Percentiles rank a stretch among this genome's conserved stretches.
Conservation (phyloP, 805 yeast species). For the Suhomyces pyralidae region DNA sequence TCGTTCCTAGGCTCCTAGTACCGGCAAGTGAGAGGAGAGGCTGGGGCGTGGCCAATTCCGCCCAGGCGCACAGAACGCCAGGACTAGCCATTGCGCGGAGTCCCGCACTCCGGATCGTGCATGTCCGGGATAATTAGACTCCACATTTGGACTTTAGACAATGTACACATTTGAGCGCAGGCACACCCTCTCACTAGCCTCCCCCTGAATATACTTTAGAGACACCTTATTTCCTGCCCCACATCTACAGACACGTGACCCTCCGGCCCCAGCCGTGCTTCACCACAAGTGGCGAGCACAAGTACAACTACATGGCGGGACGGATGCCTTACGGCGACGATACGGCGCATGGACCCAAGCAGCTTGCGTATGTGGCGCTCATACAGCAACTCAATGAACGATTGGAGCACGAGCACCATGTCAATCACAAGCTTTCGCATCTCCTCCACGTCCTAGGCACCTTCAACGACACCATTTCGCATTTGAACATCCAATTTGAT, state of each 20-base stretch:
- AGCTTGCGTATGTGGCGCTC: conserved; percentile 5
- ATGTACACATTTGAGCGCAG: background rate
- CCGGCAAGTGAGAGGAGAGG: no score
- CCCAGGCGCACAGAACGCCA: no score
- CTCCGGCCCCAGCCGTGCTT: background rate
- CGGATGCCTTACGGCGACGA: background rate
- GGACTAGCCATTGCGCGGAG: background rate
- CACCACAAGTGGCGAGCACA: background rate
- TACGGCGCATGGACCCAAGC: background rate
- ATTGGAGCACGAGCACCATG: conserved; percentile 1
- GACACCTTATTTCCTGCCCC: no score
- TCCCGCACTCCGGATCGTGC: background rate
- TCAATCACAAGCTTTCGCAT: conserved; percentile 7
- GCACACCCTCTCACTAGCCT: background rate
- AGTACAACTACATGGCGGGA: background rate
- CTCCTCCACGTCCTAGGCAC: conserved; percentile 5
- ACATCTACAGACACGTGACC: background rate
- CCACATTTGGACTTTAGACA: background rate
- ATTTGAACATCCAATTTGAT: conserved; percentile 26
- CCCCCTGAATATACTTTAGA: background rate
- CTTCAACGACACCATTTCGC: conserved; percentile 8
- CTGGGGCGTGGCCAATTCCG: no score
- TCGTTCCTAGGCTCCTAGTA: background rate
- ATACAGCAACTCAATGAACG: conserved; percentile 5
- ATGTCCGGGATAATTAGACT: background rate